Conservation (phyloP, 768 basidiomycete genomes). For the Tricholoma sp. region DNA sequence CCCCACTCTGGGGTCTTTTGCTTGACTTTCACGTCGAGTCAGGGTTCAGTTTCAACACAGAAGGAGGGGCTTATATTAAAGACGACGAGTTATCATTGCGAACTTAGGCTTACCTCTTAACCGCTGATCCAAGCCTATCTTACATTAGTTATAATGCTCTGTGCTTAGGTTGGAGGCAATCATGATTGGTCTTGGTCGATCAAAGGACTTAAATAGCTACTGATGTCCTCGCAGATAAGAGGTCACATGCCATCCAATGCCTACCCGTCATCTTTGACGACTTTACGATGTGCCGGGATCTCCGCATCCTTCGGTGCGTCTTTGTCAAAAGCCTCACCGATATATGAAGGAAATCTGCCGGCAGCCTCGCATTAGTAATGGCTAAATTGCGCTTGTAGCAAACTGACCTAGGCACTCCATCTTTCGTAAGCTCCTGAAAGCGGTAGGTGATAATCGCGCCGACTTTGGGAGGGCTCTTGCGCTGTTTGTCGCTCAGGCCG, state of each 20-base stretch:
- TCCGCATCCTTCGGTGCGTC: slow-evolving; percentile 51
- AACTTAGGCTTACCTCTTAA: no score
- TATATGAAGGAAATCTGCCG: slow-evolving; percentile 48
- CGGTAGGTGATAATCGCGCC: slow-evolving; percentile 54
- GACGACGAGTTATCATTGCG: no score
- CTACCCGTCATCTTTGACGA: neutral
- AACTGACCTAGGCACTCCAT: slow-evolving; percentile 51
- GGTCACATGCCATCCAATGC: no score
- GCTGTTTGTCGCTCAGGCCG: slow-evolving; percentile 49
- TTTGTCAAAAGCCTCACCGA: slow-evolving; percentile 51
- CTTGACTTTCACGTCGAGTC: no score
- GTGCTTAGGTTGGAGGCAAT: no score
- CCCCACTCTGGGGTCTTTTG: no score
- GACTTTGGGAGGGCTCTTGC: slow-evolving; percentile 48
- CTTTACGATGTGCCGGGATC: slow-evolving; percentile 36
- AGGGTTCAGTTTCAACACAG: no score
- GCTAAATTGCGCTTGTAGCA: neutral
- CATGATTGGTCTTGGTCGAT: no score
- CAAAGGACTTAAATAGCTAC: neutral
- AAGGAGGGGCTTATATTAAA: no score
- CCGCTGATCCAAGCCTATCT: no score
- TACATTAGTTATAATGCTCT: no score
- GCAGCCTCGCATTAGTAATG: neutral
- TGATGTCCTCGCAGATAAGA: neutral
- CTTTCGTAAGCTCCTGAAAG: slow-evolving; percentile 55